phyloP scores from a whole-genome alignment of 345 rosid species.

The Durio zibethinus region DNA sequence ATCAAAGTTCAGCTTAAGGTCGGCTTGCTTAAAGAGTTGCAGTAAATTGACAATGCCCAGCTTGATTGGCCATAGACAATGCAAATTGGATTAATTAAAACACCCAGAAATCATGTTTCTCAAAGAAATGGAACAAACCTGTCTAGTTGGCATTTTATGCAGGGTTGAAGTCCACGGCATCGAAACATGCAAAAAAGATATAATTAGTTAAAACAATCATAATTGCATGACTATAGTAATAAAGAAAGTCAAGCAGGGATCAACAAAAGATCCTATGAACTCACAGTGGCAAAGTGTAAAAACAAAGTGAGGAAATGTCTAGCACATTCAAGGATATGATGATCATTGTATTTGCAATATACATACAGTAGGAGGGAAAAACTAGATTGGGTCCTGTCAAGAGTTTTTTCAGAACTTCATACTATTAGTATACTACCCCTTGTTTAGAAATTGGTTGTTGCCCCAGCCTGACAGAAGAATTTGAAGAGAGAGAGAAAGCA shows the following conservation, averaged over 20 bases:
- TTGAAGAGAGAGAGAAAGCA: background rate
- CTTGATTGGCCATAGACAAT: background rate
- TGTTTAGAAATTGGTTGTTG: background rate
- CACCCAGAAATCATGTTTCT: background rate
- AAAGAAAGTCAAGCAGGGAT: background rate
- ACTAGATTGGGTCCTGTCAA: background rate
- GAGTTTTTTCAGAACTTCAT: background rate
- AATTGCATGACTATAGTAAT: constrained; percentile 5
- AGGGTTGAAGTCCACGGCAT: constrained; percentile 7
- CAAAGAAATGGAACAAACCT: constrained; percentile 39
- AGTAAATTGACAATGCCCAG: background rate
- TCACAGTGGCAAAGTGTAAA: background rate
- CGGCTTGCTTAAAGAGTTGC: background rate
- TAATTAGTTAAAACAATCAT: constrained; percentile 17
- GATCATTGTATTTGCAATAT: background rate
- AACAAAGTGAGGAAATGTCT: background rate
- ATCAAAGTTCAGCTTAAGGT: background rate
- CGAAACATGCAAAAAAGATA: constrained; percentile 29
- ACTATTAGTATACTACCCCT: too few species aligned
- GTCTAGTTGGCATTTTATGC: constrained; percentile 96
- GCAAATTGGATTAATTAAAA: background rate
- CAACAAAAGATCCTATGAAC: background rate
- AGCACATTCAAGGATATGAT: background rate
- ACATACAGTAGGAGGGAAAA: background rate
- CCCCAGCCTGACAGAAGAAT: background rate